These are phyloP conservation scores for Phialocephala subalpina DNA, from an alignment of 2,329 filamentous ascomycete genomes.

Conservation along the genomic window DNA sequence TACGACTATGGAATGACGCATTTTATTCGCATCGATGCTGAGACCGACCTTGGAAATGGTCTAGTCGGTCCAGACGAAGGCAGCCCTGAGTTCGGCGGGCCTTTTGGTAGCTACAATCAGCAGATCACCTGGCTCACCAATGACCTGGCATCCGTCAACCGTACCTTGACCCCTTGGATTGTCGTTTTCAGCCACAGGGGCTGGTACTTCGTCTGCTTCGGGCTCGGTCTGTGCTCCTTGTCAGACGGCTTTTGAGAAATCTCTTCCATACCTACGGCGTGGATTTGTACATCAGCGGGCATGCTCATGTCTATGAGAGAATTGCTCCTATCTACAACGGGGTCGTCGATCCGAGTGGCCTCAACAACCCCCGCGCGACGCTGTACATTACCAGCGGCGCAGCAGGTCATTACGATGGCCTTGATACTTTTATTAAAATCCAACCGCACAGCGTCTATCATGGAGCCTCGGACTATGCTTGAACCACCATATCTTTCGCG, in stretches of 20 bases:
- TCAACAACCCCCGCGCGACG: conserved; percentile 40
- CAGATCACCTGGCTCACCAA: conserved; percentile 52
- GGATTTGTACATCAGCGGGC: conserved; percentile 54
- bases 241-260: conserved; percentile 54
- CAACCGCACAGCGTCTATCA: conserved; percentile 41
- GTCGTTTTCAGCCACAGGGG: conserved; percentile 36
- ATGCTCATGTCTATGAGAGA: conserved; percentile 55
- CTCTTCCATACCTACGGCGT: conserved; percentile 54
- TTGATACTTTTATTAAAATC: conserved; percentile 34
- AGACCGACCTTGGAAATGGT: conserved; percentile 61
- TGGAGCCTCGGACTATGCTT: conserved; percentile 47
- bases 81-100: conserved; percentile 54
- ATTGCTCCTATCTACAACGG: conserved; percentile 25
- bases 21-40: conserved; percentile 62
- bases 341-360: conserved; percentile 24
- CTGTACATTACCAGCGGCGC: conserved; percentile 43
- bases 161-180: conserved; percentile 39
- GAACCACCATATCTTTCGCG: conserved; percentile 47
- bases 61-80: conserved; percentile 48
- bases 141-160: conserved; percentile 38
- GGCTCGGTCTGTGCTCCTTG: conserved; percentile 42
- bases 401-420: conserved; percentile 43
- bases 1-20: conserved; percentile 67
- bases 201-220: conserved; percentile 29
- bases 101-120: conserved; percentile 52